A percentile compares a stretch with the other conserved stretches of the same genome.
Evolutionary conservation across 768 basidiomycete genomes (phyloP).

Genomic region (Boletus rubropictus): DNA sequence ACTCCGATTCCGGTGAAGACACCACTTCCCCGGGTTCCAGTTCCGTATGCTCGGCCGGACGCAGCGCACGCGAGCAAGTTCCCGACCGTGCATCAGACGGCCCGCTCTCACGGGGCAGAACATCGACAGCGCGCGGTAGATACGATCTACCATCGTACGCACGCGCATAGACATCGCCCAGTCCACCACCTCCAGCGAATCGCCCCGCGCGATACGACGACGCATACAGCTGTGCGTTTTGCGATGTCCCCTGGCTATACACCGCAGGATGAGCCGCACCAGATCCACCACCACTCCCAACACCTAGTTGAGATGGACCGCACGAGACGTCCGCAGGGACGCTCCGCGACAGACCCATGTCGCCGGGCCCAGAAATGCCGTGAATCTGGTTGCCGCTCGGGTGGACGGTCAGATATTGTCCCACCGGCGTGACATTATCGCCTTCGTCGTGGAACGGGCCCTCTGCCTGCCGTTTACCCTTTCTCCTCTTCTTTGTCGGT

Average conservation of each 20-base stretch:
- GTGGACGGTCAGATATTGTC: background rate
- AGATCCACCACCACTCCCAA: slow-evolving; percentile 15
- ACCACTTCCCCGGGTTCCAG: slow-evolving; percentile 26
- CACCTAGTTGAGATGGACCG: slow-evolving; percentile 16
- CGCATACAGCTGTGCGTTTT: background rate
- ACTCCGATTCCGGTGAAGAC: slow-evolving; percentile 22
- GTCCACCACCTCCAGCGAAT: background rate
- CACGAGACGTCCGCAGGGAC: slow-evolving; percentile 7
- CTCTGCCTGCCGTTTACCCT: slow-evolving; percentile 23
- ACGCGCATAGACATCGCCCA: background rate
- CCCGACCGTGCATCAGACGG: slow-evolving; percentile 1
- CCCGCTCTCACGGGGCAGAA: background rate
- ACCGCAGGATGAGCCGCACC: slow-evolving; percentile 8
- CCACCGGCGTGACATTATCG: background rate
- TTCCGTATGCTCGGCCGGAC: slow-evolving; percentile 4
- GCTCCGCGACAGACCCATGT: slow-evolving; percentile 16
- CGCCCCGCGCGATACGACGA: slow-evolving; percentile 12
- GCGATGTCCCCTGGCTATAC: background rate
- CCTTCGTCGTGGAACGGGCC: slow-evolving; percentile 10
- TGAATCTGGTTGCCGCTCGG: slow-evolving; percentile 14
- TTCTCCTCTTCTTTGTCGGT: slow-evolving; percentile 27
- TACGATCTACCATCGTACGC: background rate
- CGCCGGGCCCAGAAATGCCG: slow-evolving; percentile 13
- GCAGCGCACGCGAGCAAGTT: background rate
- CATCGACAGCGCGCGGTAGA: background rate